Percentiles rank a stretch among this genome's conserved stretches.
Conservation (phyloP, 768 basidiomycete species). For the Rubroboletus pulcherrimus region DNA sequence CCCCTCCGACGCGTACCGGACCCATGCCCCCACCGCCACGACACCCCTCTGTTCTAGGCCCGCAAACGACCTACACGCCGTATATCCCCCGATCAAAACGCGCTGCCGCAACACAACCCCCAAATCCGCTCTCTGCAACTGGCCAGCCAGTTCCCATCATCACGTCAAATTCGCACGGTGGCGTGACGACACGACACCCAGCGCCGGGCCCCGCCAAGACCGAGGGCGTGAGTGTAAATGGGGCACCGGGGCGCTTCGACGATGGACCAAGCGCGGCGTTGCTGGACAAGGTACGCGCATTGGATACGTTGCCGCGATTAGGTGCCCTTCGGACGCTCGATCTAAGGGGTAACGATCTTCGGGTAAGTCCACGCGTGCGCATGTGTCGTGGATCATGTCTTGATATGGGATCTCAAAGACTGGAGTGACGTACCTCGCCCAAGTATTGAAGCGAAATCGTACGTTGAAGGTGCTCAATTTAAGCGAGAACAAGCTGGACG, state of each 20-base stretch:
- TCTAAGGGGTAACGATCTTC: constrained; percentile 86
- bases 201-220: not conserved
- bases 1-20: constrained; percentile 30
- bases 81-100: constrained; percentile 70
- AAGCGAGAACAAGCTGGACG: constrained; percentile 91
- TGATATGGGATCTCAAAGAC: constrained; percentile 32
- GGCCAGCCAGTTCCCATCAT: constrained; percentile 64
- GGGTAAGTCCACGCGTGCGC: constrained; percentile 49
- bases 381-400: not conserved
- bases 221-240: constrained; percentile 2
- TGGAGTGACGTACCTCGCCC: constrained; percentile 87
- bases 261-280: constrained; percentile 70
- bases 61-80: constrained; percentile 78
- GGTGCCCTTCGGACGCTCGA: constrained; percentile 88
- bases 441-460: constrained; percentile 93
- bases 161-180: constrained; percentile 56
- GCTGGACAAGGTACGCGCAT: constrained; percentile 82
- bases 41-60: constrained; percentile 44
- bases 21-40: constrained; percentile 47
- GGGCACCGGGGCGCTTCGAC: constrained; percentile 16
- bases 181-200: constrained; percentile 46
- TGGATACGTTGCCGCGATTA: constrained; percentile 81
- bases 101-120: constrained; percentile 22
- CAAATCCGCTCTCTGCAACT: constrained; percentile 38
- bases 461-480: constrained; percentile 93